Percentiles rank a stretch among this genome's conserved stretches.
Conservation (phyloP, 208 protist genomes). For the Leishmania turanica region DNA sequence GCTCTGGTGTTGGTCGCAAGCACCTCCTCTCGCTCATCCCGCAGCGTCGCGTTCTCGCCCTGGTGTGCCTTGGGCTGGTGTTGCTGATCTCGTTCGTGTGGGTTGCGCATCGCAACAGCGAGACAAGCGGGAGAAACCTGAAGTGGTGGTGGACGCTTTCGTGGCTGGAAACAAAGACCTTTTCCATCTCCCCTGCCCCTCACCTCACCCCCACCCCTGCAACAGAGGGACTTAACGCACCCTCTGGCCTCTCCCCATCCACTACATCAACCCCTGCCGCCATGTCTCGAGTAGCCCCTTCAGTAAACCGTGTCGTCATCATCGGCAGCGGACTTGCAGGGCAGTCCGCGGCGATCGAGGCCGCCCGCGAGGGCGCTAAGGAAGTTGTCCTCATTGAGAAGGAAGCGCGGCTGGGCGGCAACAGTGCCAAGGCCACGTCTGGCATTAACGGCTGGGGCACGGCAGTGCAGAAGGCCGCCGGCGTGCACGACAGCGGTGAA, state of each 20-base stretch:
- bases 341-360: constrained; percentile 78
- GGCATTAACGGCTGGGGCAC: constrained; percentile 96
- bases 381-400: constrained; percentile 94
- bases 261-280: constrained; percentile 38
- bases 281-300: constrained; percentile 43
- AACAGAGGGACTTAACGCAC: constrained; percentile 38
- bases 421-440: constrained; percentile 96
- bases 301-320: constrained; percentile 70
- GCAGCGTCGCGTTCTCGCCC: not conserved
- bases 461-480: constrained; percentile 67
- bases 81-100: constrained; percentile 21
- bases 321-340: constrained; percentile 86
- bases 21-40: not conserved
- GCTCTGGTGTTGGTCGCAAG: not conserved
- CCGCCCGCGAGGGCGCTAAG: constrained; percentile 67
- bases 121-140: not conserved
- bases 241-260: constrained; percentile 26
- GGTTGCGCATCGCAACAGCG: constrained; percentile 7
- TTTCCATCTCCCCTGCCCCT: constrained; percentile 14
- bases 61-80: not conserved
- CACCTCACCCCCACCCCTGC: constrained; percentile 4
- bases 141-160: constrained; percentile 5
- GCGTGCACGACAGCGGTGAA: constrained; percentile 60
- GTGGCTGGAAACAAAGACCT: not conserved
- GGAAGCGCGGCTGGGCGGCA: constrained; percentile 90